These are phyloP conservation scores for Taxillus chinensis DNA, from an alignment of 164 flowering plant species.

Conservation along the genomic window DNA sequence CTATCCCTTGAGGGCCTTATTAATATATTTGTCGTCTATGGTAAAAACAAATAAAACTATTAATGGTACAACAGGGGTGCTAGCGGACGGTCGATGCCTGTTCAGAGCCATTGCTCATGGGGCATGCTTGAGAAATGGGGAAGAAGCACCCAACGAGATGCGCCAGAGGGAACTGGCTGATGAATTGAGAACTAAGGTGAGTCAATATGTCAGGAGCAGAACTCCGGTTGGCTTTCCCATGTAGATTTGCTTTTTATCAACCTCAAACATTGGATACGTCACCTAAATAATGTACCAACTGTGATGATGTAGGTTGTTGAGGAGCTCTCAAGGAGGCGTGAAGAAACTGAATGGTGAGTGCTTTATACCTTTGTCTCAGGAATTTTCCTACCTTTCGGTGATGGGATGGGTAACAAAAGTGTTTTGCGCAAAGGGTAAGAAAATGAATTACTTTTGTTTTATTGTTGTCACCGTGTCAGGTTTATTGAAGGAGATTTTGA, in stretches of 20 bases:
- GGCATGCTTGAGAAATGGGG: slow-evolving; percentile 56
- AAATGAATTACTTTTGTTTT: background rate
- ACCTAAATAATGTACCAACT: background rate
- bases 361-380: background rate
- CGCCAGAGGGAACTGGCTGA: slow-evolving; percentile 75
- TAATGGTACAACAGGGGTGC: slow-evolving; percentile 32
- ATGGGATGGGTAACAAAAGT: background rate
- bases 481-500: slow-evolving; percentile 81
- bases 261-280: background rate
- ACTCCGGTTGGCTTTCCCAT: background rate
- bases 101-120: slow-evolving; percentile 85
- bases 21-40: too few relatives aligned
- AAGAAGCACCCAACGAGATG: slow-evolving; percentile 67
- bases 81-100: slow-evolving; percentile 77
- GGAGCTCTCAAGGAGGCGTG: slow-evolving; percentile 80
- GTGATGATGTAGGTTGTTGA: slow-evolving; percentile 43
- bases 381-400: background rate
- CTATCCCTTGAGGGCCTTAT: too few relatives aligned
- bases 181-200: slow-evolving; percentile 73
- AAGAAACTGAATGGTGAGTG: slow-evolving; percentile 62
- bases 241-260: too few relatives aligned
- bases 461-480: slow-evolving; percentile 24
- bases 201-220: background rate
- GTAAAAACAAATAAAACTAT: background rate
- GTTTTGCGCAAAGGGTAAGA: background rate